These are phyloP conservation scores for Phytophthora tubulina DNA, from an alignment of 352 stramenopile species.

Conservation along the genomic window DNA sequence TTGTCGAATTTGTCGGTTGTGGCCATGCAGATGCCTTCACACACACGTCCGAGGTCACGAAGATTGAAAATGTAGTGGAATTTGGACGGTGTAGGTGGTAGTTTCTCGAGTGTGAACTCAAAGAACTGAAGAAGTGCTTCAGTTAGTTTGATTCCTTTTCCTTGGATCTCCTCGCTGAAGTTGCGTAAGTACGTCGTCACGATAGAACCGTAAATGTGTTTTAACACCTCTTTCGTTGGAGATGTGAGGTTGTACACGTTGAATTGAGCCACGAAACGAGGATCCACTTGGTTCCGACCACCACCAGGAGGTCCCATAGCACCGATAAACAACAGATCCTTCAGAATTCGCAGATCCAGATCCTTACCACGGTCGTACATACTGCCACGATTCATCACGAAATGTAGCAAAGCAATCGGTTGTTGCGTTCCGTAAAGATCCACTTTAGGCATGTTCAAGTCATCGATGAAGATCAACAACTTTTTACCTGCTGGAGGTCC, in stretches of 20 bases:
- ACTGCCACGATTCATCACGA: conserved; percentile 91
- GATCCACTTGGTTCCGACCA: conserved; percentile 94
- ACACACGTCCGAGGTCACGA: conserved; percentile 94
- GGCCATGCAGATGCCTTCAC: conserved; percentile 94
- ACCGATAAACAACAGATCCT: conserved; percentile 94
- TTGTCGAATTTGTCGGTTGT: conserved; percentile 91
- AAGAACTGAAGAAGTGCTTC: conserved; percentile 91
- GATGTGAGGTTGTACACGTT: conserved; percentile 97
- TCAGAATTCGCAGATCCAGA: conserved; percentile 93
- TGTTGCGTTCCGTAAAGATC: conserved; percentile 97
- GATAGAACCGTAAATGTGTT: conserved; percentile 95
- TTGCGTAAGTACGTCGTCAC: conserved; percentile 90
- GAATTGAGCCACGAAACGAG: conserved; percentile 95
- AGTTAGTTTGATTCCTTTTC: conserved; percentile 85
- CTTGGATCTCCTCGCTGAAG: conserved; percentile 90
- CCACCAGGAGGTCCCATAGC: conserved; percentile 96
- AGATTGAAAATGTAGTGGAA: conserved; percentile 98
- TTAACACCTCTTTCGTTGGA: conserved; percentile 91
- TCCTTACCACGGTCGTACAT: conserved; percentile 97
- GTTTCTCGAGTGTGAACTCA: conserved; percentile 90
- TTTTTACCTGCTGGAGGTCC: conserved; percentile 94
- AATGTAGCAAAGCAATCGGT: conserved; percentile 95
- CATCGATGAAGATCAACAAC: conserved; percentile 95
- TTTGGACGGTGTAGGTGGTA: conserved; percentile 94
- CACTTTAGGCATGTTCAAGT: conserved; percentile 98